phyloP scores from a whole-genome alignment of 179 eudicot species.

The Heliamphora pulchella region DNA sequence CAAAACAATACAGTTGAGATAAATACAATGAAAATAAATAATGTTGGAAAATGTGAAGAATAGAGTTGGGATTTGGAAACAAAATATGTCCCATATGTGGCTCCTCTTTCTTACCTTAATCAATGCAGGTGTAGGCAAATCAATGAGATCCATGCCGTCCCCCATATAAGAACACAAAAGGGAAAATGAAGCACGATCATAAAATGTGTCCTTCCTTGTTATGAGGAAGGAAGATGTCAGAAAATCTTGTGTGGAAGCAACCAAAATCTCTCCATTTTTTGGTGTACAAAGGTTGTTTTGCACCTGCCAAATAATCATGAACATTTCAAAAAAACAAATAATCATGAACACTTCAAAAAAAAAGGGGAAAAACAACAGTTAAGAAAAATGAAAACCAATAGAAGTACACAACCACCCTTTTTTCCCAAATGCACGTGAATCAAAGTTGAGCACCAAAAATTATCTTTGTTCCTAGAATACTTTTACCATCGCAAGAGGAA shows the following conservation, averaged over 20 bases:
- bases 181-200: conserved; percentile 84
- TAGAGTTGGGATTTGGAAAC: not conserved
- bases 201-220: conserved; percentile 92
- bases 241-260: conserved; percentile 97
- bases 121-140: conserved; percentile 83
- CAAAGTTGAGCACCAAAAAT: not conserved
- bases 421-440: not conserved
- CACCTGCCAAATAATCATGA: conserved; percentile 45
- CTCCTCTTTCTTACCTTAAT: conserved; percentile 47
- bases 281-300: conserved; percentile 98
- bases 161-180: conserved; percentile 86
- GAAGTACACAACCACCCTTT: not conserved
- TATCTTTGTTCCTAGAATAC: not conserved
- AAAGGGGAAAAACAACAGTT: not conserved
- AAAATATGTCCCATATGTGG: not conserved
- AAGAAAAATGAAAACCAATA: not conserved
- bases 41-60: not conserved
- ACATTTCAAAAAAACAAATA: not conserved
- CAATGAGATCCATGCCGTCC: conserved; percentile 79
- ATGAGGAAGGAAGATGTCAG: conserved; percentile 84
- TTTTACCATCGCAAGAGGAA: not conserved
- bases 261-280: conserved; percentile 91
- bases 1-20: no score
- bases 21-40: not conserved
- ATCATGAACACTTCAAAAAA: not conserved